A percentile compares a stretch with the other conserved stretches of the same genome.
These are phyloP conservation scores for Mortierella hygrophila DNA, from an alignment of 192 early-diverging fungal species.

Conservation along the genomic window DNA sequence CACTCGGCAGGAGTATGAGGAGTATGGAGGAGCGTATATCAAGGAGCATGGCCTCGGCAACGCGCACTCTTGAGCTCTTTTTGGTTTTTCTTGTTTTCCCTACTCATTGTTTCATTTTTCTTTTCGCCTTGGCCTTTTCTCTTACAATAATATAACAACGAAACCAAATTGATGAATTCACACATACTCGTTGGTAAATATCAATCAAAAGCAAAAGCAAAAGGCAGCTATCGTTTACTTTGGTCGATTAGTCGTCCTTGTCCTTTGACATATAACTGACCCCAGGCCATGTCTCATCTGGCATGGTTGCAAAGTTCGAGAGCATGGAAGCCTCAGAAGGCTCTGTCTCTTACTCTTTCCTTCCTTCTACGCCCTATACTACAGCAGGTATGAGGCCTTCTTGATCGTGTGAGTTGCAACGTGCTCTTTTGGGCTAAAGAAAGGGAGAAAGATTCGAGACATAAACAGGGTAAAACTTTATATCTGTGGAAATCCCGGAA, in stretches of 20 bases:
- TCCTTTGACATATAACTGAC: background rate
- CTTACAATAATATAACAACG: no score
- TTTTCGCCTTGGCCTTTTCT: no score
- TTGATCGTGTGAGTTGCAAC: background rate
- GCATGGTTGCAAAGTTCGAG: background rate
- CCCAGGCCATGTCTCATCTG: background rate
- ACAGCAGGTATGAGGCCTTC: background rate
- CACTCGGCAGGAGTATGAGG: slow-evolving; percentile 82
- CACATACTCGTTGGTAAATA: no score
- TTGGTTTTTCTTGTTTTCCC: background rate
- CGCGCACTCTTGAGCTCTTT: slow-evolving; percentile 1
- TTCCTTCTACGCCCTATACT: no score
- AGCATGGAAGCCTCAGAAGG: slow-evolving; percentile 2
- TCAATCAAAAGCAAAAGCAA: no score
- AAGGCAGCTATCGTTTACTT: background rate
- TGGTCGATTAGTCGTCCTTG: no score
- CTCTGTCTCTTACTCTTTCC: background rate
- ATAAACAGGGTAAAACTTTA: background rate
- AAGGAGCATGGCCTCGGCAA: slow-evolving; percentile 90
- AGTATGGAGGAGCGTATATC: slow-evolving; percentile 87
- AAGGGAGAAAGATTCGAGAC: background rate
- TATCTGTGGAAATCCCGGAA: background rate
- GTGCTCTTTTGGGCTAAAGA: background rate
- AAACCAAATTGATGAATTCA: no score
- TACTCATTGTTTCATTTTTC: no score